Evolutionary conservation across 2,329 filamentous ascomycete genomes (phyloP), one percentile per base, ranked within the genome.

Genomic region (Trichophyton verrucosum): DNA sequence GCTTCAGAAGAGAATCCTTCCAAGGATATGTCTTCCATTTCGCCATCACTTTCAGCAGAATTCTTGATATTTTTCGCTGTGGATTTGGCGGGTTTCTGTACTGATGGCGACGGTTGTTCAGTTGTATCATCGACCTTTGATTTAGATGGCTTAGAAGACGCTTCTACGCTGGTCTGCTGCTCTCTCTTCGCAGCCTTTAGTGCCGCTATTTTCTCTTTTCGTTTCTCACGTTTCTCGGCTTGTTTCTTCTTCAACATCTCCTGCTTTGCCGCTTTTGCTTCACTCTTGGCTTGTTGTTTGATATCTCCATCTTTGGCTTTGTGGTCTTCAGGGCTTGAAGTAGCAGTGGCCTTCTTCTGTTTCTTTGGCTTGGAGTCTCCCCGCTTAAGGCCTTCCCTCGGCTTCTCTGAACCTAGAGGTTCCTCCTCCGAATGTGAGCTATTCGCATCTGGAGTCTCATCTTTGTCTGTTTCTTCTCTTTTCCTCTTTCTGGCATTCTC

Each of bases 401-500:
- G 87, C 65, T 78, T 60, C 60, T 77, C 74, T 13, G 73, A 71
- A 60, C 73, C 74, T 17, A 74, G 58, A 77, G 81, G 47, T 57
- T 65, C 69, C 24, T 78, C 78, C 0, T 77, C 79, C 20, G 75
- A 75, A 46, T 71, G 67, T n/a, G 74, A 51, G 30, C 72, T 60
- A 27, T 61, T 46, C 40, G 74, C 76, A 27, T 75, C 74, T 30
- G 42, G 55, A 7, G 17, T 22, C 40, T 79, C 71, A n/a, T 78
- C 72, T 60, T 81, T 79, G 61, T 85, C 76, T 65, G 87, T 83
- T 60, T 85, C 82, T 60, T 85, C 82, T 30, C 87, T 79, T 76
- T 95, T 95, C 62, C 90, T 83, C 78, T 95, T 95, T 68, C 76
- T 77, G 59, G 82, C 82, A 60, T 88, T 90, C 71, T 95, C 91